Percentiles rank a stretch among this genome's conserved stretches.
These are phyloP conservation scores for Pleurotus pulmonarius DNA, from an alignment of 768 basidiomycete species.

Conservation along the genomic window DNA sequence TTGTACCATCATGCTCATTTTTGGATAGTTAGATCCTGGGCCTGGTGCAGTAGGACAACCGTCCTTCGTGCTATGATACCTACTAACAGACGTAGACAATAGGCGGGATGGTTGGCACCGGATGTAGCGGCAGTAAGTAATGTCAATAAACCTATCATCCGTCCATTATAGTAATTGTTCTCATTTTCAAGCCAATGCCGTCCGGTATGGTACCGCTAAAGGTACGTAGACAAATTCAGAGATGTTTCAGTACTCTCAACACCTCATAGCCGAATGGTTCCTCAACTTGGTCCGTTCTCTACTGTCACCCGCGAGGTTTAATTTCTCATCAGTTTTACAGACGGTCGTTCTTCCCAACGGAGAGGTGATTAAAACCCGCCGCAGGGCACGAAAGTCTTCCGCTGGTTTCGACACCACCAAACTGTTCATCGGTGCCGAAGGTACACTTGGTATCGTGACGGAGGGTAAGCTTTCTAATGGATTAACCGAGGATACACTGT, in stretches of 20 bases:
- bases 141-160: no score
- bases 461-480: conserved; percentile 46
- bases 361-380: conserved; percentile 86
- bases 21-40: conserved; percentile 60
- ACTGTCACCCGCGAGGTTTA: neutral
- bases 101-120: conserved; percentile 87
- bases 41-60: conserved; percentile 54
- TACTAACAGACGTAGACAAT: conserved; percentile 49
- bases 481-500: no score
- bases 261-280: conserved; percentile 63
- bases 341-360: conserved; percentile 89
- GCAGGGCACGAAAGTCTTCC: conserved; percentile 75
- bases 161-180: no score
- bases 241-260: neutral
- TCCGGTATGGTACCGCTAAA: conserved; percentile 85
- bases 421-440: conserved; percentile 79
- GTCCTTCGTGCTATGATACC: neutral
- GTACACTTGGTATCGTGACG: conserved; percentile 84
- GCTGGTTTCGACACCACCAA: conserved; percentile 87
- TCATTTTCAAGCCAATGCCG: conserved; percentile 58
- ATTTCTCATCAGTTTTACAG: conserved; percentile 26
- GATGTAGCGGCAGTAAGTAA: conserved; percentile 76
- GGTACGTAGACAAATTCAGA: conserved; percentile 21
- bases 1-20: neutral
- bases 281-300: conserved; percentile 62